These are phyloP conservation scores for Mycena belliarum DNA, from an alignment of 768 basidiomycete genomes.

Conservation along the genomic window DNA sequence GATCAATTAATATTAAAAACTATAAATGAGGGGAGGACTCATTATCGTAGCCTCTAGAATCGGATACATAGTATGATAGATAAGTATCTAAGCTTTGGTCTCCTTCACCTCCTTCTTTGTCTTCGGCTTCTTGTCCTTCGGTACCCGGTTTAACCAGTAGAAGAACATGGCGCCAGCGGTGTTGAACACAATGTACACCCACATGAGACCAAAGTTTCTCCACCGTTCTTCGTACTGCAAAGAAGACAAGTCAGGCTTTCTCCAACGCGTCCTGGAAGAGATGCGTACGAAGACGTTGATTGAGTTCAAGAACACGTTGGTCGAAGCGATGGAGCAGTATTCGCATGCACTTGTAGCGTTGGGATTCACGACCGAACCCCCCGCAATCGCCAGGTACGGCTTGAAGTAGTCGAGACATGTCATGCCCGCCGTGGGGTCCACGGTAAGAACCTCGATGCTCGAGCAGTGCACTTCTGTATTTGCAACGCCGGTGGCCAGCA, in stretches of 20 bases:
- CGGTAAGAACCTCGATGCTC: slow-evolving; percentile 47
- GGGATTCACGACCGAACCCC: slow-evolving; percentile 60
- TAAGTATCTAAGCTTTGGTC: no score
- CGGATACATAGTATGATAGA: no score
- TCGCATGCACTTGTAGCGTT: slow-evolving; percentile 51
- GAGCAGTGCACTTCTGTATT: slow-evolving; percentile 47
- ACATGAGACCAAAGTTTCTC: slow-evolving; percentile 56
- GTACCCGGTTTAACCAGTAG: slow-evolving; percentile 20
- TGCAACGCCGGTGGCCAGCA: slow-evolving; percentile 27
- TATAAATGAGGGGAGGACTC: no score
- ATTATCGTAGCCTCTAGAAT: no score
- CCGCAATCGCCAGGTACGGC: slow-evolving; percentile 46
- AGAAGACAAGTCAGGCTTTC: slow-evolving; percentile 37
- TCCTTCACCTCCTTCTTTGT: no score
- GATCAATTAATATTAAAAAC: no score
- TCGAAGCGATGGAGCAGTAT: slow-evolving; percentile 58
- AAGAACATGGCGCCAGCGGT: slow-evolving; percentile 33
- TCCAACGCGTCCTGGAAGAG: slow-evolving; percentile 54
- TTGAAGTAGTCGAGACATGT: slow-evolving; percentile 56
- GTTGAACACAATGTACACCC: slow-evolving; percentile 50
- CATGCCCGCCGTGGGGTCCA: slow-evolving; percentile 54
- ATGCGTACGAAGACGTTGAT: slow-evolving; percentile 59
- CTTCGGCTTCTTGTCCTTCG: slow-evolving; percentile 17
- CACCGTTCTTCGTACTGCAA: slow-evolving; percentile 52
- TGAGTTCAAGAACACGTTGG: slow-evolving; percentile 55